Evolutionary conservation across 345 rosid species (phyloP).

Genomic region (Sisymbrium irio): DNA sequence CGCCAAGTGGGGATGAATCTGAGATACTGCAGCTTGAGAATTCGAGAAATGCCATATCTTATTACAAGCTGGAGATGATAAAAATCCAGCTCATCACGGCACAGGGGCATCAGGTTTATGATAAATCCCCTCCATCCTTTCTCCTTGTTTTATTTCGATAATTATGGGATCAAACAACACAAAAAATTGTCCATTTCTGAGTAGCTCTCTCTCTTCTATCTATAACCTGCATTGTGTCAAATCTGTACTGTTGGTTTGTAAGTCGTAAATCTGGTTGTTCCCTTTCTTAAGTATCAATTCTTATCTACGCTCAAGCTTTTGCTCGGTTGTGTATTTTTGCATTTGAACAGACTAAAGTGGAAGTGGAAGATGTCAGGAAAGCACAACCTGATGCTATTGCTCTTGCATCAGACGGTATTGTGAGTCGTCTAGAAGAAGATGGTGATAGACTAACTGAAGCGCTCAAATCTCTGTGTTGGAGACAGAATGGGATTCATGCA

Average conservation of each 20-base stretch:
- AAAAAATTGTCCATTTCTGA: background rate
- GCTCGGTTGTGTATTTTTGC: slow-evolving; percentile 25
- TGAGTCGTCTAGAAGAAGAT: slow-evolving; percentile 62
- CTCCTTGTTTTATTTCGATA: background rate
- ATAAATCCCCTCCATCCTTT: slow-evolving; percentile 7
- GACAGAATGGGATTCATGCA: slow-evolving; percentile 71
- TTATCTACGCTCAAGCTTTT: slow-evolving; percentile 14
- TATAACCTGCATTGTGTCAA: background rate
- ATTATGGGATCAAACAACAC: background rate
- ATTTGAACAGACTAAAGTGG: slow-evolving; percentile 53
- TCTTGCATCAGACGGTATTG: slow-evolving; percentile 51
- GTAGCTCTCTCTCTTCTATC: background rate
- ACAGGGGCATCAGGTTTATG: slow-evolving; percentile 66
- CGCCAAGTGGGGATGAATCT: slow-evolving; percentile 40
- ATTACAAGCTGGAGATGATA: slow-evolving; percentile 81
- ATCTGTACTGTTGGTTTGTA: background rate
- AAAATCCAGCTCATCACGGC: slow-evolving; percentile 75
- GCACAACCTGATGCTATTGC: slow-evolving; percentile 82
- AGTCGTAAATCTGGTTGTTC: background rate
- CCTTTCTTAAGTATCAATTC: background rate
- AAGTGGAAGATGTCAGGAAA: slow-evolving; percentile 62
- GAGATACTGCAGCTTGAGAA: slow-evolving; percentile 42
- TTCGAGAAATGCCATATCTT: slow-evolving; percentile 45
- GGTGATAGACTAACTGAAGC: slow-evolving; percentile 61
- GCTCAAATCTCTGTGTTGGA: slow-evolving; percentile 78